Percentiles rank a stretch among this genome's conserved stretches.
phyloP scores from a whole-genome alignment of 1,139 yeast species.

The Yamadazyma conglobata region DNA sequence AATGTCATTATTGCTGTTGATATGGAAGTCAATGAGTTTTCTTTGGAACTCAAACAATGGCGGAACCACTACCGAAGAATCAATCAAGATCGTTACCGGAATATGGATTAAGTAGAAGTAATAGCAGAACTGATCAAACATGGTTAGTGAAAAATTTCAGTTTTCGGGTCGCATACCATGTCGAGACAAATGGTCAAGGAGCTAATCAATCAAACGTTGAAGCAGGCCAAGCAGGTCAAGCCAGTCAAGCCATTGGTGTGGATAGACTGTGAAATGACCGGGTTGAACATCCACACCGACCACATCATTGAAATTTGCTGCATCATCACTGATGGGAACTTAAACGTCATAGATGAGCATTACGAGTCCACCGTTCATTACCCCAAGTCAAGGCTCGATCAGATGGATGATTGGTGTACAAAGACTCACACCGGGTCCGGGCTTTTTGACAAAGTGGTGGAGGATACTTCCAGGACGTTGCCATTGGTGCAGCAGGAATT shows the following conservation, averaged over 20 bases:
- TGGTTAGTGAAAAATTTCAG: background rate
- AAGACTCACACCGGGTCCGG: conserved; percentile 80
- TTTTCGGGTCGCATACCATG: background rate
- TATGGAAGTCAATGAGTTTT: conserved; percentile 53
- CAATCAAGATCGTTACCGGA: conserved; percentile 72
- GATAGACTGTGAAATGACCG: conserved; percentile 91
- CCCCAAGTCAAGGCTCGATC: conserved; percentile 59
- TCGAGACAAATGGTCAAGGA: conserved; percentile 1
- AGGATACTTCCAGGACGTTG: conserved; percentile 49
- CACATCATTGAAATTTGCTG: conserved; percentile 91
- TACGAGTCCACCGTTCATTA: conserved; percentile 81
- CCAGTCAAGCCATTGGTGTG: conserved; percentile 56
- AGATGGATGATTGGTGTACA: conserved; percentile 85
- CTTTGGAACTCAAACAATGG: conserved; percentile 49
- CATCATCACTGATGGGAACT: conserved; percentile 76
- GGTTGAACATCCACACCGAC: conserved; percentile 69
- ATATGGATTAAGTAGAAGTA: conserved; percentile 55
- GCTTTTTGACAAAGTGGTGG: conserved; percentile 63
- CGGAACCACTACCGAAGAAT: conserved; percentile 70
- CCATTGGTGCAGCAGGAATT: conserved; percentile 63
- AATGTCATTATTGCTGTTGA: conserved; percentile 64
- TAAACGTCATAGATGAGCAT: conserved; percentile 59
- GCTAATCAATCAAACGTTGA: conserved; percentile 5
- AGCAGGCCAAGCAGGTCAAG: background rate
- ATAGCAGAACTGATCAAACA: conserved; percentile 50